Evolutionary conservation across 1,284 basidiomycete species (phyloP).

Genomic region (Irpex sp.): DNA sequence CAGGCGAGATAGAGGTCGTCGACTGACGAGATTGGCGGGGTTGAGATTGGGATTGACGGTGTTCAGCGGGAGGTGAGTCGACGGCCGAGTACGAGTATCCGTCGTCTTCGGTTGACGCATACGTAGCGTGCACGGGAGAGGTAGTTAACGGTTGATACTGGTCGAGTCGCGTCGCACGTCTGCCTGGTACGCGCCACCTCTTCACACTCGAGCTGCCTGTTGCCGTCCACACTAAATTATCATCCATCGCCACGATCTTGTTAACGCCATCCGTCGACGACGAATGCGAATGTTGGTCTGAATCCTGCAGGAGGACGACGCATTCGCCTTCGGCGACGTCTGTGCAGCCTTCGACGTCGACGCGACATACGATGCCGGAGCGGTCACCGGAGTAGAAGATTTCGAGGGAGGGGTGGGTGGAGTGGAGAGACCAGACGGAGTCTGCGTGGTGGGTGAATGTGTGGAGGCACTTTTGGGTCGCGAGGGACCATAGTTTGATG

Average conservation of each 20-base stretch:
- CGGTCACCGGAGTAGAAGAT: conserved; percentile 96
- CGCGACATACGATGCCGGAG: conserved; percentile 84
- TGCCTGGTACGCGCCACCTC: conserved; percentile 68
- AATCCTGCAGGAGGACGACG: conserved; percentile 55
- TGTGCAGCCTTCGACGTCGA: conserved; percentile 81
- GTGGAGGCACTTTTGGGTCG: conserved; percentile 87
- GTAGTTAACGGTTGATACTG: conserved; percentile 9
- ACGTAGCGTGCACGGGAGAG: too few relatives aligned
- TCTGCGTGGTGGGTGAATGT: conserved; percentile 96
- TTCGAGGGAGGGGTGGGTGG: conserved; percentile 84
- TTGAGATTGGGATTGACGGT: too few relatives aligned
- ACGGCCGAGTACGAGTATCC: conserved; percentile 18
- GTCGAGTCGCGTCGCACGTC: conserved; percentile 29
- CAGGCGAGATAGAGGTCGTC: background rate
- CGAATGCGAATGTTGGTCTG: conserved; percentile 28
- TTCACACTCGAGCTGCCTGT: conserved; percentile 67
- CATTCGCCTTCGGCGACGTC: conserved; percentile 90
- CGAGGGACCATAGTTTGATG: conserved; percentile 90
- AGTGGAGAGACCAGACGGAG: conserved; percentile 93
- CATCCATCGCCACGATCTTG: conserved; percentile 82
- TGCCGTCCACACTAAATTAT: conserved; percentile 89
- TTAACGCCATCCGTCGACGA: conserved; percentile 68
- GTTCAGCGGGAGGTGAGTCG: too few relatives aligned
- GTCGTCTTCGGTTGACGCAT: too few relatives aligned
- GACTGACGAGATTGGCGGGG: background rate